Evolutionary conservation across 2,329 filamentous ascomycete genomes (phyloP), one percentile per base, ranked within the genome.

Genomic region (Colletotrichum brevisporum): DNA sequence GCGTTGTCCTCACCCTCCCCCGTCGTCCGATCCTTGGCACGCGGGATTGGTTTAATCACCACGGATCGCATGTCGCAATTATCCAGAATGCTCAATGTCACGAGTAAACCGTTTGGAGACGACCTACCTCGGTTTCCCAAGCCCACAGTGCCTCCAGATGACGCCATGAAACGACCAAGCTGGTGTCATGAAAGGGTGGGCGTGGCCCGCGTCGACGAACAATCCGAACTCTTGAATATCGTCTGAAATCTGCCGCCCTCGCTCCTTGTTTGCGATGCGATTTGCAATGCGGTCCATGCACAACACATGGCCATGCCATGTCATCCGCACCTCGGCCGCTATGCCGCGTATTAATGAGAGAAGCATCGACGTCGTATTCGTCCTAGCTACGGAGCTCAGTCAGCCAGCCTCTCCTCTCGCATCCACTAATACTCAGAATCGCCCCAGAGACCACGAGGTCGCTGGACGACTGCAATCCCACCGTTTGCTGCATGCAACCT

Each of bases 1-100:
- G 31, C 31, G 31, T 39, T 53, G 24, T 36, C 27, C 31, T 5
- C 50, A 53, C 52, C 60, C 61, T 48, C 43, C 26, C 41, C 41
- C 54, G n/a, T 59, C 39, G 8, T 15, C 5, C 59, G 12, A 62
- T 53, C 4, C 39, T 53, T 59, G 56, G 56, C 56, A 59, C 18
- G 50, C 56, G 26, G 56, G 6, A 52, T 39, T 24, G 21, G 51
- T 67, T 67, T 56, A 67, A 67, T 67, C 64, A 67, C 64, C 24
- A 57, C 51, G 58, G 64, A 67, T 57, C 52, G 64, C 45, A 36
- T 55, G 43, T 63, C 64, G 45, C 58, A 63, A 57, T 43, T 15
- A 31, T 47, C n/a, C 41, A 53, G 53, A 57, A 48, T 64, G 60
- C 60, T 26, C 31, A 5, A 16, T 43, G 60, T 55, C 43, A 31